Evolutionary conservation across 129 eudicot genomes (phyloP).

Genomic region (Artemisia argyi): DNA sequence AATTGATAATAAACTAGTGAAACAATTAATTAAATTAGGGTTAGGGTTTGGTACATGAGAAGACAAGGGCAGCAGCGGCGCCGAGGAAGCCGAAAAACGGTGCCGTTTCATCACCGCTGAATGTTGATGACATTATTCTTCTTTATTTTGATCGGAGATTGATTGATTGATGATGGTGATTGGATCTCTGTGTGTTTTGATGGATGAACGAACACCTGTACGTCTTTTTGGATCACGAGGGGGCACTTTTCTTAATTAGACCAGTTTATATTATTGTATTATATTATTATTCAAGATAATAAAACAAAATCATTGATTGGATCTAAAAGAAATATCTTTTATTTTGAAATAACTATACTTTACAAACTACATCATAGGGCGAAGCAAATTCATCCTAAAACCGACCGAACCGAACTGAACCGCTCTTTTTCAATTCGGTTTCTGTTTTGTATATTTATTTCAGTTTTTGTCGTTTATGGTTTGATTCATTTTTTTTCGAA

Average conservation of each 20-base stretch:
- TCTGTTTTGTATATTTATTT: too few species aligned
- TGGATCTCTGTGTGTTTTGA: conserved; percentile 16
- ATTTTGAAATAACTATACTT: too few species aligned
- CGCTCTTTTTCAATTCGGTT: too few species aligned
- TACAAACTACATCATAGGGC: too few species aligned
- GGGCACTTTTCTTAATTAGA: neutral
- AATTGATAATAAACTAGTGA: neutral
- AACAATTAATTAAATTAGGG: conserved; percentile 13
- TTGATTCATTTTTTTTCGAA: too few species aligned
- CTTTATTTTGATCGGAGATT: conserved; percentile 23
- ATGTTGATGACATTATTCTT: conserved; percentile 43
- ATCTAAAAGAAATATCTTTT: neutral
- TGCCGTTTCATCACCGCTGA: conserved; percentile 67
- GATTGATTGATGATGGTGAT: conserved; percentile 20
- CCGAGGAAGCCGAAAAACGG: conserved; percentile 62
- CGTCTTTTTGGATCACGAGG: conserved; percentile 27
- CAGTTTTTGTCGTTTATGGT: too few species aligned
- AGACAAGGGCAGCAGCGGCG: conserved; percentile 52
- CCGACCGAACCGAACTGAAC: too few species aligned
- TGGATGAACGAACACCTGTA: conserved; percentile 24
- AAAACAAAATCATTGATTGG: conserved; percentile 4
- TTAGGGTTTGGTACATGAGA: conserved; percentile 45
- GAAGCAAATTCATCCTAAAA: too few species aligned
- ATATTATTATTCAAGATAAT: neutral
- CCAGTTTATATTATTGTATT: too few species aligned